Conservation (phyloP, 768 basidiomycete genomes). For the Amylocystis lapponica region DNA sequence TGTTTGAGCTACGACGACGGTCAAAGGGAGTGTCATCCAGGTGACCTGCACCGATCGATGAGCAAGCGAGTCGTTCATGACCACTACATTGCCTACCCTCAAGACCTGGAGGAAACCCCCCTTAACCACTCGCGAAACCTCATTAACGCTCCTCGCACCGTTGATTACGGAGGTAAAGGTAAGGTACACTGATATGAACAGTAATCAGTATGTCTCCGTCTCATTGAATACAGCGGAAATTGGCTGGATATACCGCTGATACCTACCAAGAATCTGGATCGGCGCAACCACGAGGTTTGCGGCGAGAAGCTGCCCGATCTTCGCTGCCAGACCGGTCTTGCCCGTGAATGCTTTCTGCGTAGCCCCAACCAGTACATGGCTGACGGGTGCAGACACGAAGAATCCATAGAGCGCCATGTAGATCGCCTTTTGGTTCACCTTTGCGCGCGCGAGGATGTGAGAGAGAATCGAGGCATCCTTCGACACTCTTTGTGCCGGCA, state of each 20-base stretch:
- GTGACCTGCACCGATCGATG: slow-evolving; percentile 45
- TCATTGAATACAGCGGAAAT: too few relatives aligned
- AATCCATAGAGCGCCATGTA: slow-evolving; percentile 86
- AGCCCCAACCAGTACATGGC: slow-evolving; percentile 65
- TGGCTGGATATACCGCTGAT: neutral
- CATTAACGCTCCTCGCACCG: slow-evolving; percentile 63
- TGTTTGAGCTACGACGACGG: slow-evolving; percentile 71
- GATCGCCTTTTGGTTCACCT: slow-evolving; percentile 64
- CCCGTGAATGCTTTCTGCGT: slow-evolving; percentile 78
- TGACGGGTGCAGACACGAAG: slow-evolving; percentile 76
- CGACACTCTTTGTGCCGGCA: slow-evolving; percentile 43
- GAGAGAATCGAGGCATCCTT: slow-evolving; percentile 50
- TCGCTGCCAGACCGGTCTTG: slow-evolving; percentile 55
- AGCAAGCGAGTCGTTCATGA: neutral
- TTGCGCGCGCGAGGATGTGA: slow-evolving; percentile 47
- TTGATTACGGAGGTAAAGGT: slow-evolving; percentile 80
- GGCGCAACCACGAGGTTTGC: slow-evolving; percentile 76
- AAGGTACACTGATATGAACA: slow-evolving; percentile 48
- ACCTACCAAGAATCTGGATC: slow-evolving; percentile 61
- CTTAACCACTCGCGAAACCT: slow-evolving; percentile 62
- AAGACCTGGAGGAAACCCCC: slow-evolving; percentile 71
- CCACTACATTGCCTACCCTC: slow-evolving; percentile 52
- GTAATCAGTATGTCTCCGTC: too few relatives aligned
- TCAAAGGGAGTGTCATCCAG: slow-evolving; percentile 74
- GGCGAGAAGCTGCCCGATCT: slow-evolving; percentile 67